These are phyloP conservation scores for Trichoderma oligosporum DNA, from an alignment of 2,329 filamentous ascomycete genomes.

Conservation along the genomic window DNA sequence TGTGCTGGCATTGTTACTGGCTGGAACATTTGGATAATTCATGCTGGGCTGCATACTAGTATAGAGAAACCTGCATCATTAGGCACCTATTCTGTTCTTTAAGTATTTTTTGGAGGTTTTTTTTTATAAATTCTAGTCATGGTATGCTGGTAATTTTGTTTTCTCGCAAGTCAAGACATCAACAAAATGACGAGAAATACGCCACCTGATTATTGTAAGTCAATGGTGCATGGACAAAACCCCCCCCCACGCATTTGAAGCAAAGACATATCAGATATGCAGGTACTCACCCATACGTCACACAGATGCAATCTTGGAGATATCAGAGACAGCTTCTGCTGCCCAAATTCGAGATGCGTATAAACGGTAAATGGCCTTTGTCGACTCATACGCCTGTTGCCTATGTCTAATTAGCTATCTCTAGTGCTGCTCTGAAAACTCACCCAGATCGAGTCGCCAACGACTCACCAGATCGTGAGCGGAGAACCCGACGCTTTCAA, in stretches of 20 bases:
- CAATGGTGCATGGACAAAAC: neutral
- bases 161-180: neutral
- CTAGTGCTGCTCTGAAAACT: conserved; percentile 79
- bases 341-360: conserved; percentile 91
- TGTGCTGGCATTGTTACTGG: conserved; percentile 7
- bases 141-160: neutral
- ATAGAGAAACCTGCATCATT: conserved; percentile 6
- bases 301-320: conserved; percentile 68
- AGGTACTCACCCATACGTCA: neutral
- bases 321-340: conserved; percentile 68
- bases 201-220: conserved; percentile 58
- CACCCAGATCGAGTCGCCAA: conserved; percentile 87
- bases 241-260: neutral
- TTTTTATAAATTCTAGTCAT: neutral
- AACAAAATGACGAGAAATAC: conserved; percentile 36
- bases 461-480: conserved; percentile 75
- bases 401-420: neutral
- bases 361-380: conserved; percentile 61
- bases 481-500: conserved; percentile 84
- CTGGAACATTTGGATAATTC: neutral
- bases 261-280: neutral
- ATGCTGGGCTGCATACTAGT: conserved; percentile 5
- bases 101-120: neutral
- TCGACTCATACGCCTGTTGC: neutral
- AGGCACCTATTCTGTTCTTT: conserved; percentile 15